These are phyloP conservation scores for Scolecobasidium constrictum DNA, from an alignment of 2,329 filamentous ascomycete genomes.

Conservation along the genomic window DNA sequence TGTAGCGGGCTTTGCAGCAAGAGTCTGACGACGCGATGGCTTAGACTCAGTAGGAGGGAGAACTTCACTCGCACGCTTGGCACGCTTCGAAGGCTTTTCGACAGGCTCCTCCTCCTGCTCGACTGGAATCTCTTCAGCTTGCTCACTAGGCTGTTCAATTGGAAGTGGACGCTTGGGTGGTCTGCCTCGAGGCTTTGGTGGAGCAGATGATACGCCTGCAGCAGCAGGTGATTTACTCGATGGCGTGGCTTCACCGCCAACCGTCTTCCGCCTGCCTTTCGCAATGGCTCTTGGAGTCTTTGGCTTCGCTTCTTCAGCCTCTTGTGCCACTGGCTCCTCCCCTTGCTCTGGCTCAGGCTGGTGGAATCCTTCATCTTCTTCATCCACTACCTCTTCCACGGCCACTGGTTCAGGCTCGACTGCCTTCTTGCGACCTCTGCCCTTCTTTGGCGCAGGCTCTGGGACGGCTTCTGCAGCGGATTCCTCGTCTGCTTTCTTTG, in stretches of 20 bases:
- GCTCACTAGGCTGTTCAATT: slow-evolving; percentile 1
- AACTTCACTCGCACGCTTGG: slow-evolving; percentile 1
- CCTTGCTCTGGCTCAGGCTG: background rate
- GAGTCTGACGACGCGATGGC: slow-evolving; percentile 5
- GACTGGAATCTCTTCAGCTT: slow-evolving; percentile 1
- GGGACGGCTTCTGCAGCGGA: background rate
- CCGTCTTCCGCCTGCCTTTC: background rate
- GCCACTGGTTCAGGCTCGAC: background rate
- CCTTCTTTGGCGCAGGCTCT: background rate
- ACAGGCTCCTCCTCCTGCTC: slow-evolving; percentile 2
- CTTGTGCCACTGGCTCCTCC: background rate
- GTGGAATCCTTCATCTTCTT: background rate
- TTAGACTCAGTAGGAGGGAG: background rate
- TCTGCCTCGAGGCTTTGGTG: slow-evolving; percentile 5
- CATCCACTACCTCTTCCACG: background rate
- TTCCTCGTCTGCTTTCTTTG: background rate
- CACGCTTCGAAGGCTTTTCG: slow-evolving; percentile 5
- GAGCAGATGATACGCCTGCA: background rate
- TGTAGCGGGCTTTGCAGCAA: slow-evolving; percentile 2
- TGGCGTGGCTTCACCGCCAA: background rate
- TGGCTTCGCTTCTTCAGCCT: background rate
- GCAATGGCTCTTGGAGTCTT: background rate
- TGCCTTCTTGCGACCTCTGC: slow-evolving; percentile 1
- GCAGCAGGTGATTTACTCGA: background rate
- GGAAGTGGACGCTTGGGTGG: slow-evolving; percentile 3